Conservation (phyloP, 225 moss, liverwort and hornwort species). For the Marchantia paleacea region DNA sequence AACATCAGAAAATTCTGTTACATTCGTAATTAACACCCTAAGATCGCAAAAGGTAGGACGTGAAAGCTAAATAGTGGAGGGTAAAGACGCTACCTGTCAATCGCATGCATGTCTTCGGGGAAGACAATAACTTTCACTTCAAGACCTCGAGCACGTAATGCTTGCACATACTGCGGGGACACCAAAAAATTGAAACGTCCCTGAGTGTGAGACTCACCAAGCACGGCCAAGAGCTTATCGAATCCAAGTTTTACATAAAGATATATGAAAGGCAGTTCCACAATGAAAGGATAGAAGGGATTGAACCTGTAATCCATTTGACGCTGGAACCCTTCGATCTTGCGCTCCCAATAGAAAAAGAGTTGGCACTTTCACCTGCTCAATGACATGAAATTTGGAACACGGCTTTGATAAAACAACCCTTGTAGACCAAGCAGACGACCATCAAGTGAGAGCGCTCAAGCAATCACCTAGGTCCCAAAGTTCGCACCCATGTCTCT, state of each 20-base stretch:
- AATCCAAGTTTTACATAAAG: not conserved
- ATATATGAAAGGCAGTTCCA: not conserved
- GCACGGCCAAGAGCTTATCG: not conserved
- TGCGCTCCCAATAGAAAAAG: constrained; percentile 91
- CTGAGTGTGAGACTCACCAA: not conserved
- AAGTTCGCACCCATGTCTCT: no score
- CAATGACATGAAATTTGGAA: not conserved
- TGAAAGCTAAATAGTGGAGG: no score
- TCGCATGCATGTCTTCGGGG: constrained; percentile 80
- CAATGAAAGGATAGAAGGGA: not conserved
- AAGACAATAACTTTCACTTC: constrained; percentile 96
- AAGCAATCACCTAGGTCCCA: no score
- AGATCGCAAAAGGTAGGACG: not conserved
- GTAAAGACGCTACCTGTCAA: constrained; percentile 57
- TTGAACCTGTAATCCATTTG: constrained; percentile 82
- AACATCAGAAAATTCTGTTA: no score
- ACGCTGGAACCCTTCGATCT: constrained; percentile 91
- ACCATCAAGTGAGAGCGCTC: no score
- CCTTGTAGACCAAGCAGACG: no score
- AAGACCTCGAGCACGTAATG: constrained; percentile 78
- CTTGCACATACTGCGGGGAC: constrained; percentile 71
- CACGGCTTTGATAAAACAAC: no score
- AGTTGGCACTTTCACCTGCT: constrained; percentile 93
- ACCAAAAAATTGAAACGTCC: not conserved
- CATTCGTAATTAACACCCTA: not conserved